These are phyloP conservation scores for Diospyros lotus DNA, from an alignment of 148 eudicot genomes.

Conservation along the genomic window DNA sequence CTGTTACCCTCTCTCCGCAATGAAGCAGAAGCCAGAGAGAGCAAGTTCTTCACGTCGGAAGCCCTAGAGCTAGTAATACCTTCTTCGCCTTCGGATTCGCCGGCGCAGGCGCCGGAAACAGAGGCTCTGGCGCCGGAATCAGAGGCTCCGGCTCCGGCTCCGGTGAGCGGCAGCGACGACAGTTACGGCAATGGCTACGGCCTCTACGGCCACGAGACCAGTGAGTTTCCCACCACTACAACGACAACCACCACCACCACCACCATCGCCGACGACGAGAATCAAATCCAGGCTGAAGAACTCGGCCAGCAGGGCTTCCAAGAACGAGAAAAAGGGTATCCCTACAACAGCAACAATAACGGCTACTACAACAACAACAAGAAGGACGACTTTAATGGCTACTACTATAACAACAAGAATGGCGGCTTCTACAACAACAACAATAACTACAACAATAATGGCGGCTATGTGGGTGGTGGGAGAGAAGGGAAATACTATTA, in stretches of 20 bases:
- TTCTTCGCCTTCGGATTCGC: constrained; percentile 14
- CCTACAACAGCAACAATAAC: constrained; percentile 14
- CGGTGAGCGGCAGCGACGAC: too few relatives aligned
- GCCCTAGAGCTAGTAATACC: too few relatives aligned
- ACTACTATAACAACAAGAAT: neutral
- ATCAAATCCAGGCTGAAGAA: constrained; percentile 14
- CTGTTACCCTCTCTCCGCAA: constrained; percentile 7
- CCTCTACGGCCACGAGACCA: constrained; percentile 31
- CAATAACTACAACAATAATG: constrained; percentile 4
- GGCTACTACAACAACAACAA: constrained; percentile 12
- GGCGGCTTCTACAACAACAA: neutral
- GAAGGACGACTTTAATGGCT: neutral
- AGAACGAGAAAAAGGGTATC: neutral
- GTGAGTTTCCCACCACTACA: constrained; percentile 14
- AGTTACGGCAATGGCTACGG: constrained; percentile 35
- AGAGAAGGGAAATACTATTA: constrained; percentile 39
- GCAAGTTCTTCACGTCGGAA: constrained; percentile 38
- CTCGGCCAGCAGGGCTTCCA: constrained; percentile 13
- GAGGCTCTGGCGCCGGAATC: neutral
- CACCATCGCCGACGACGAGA: constrained; percentile 11
- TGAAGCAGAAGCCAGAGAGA: constrained; percentile 34
- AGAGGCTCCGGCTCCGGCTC: too few relatives aligned
- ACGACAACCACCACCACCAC: constrained; percentile 12
- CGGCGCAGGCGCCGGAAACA: constrained; percentile 12
- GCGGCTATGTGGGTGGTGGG: constrained; percentile 1